These are phyloP conservation scores for Cicer bijugum DNA, from an alignment of 306 rosid genomes.

Conservation along the genomic window DNA sequence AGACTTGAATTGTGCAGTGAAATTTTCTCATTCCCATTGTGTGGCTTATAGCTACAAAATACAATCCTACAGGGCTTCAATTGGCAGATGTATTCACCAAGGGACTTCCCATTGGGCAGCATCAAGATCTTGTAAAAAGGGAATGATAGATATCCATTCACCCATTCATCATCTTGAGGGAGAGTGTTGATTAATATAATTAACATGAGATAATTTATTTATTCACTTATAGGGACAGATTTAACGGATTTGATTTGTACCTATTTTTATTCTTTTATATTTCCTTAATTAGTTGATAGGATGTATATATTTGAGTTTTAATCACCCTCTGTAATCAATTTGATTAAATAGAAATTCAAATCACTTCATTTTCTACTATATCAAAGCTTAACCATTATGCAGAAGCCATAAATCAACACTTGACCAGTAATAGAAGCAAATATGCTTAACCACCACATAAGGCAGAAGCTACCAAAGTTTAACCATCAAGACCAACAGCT, in stretches of 20 bases:
- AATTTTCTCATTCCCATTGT: too few species aligned
- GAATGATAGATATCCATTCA: neutral
- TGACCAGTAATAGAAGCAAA: neutral
- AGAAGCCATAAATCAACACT: neutral
- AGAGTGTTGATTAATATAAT: too few species aligned
- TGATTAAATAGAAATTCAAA: too few species aligned
- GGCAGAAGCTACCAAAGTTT: constrained; percentile 5
- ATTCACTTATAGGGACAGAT: too few species aligned
- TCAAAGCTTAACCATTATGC: neutral
- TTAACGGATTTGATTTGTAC: too few species aligned
- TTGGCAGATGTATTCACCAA: neutral
- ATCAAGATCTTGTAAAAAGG: neutral
- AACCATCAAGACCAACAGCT: neutral
- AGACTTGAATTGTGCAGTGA: too few species aligned
- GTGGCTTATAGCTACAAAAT: neutral
- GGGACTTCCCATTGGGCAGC: neutral
- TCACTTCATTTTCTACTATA: neutral
- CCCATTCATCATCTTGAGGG: neutral
- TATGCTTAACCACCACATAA: neutral
- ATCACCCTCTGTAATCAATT: too few species aligned
- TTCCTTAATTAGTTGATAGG: too few species aligned
- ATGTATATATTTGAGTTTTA: too few species aligned
- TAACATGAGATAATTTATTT: too few species aligned
- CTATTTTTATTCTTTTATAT: too few species aligned
- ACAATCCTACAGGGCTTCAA: neutral